Evolutionary conservation across 2,329 filamentous ascomycete genomes (phyloP).

Genomic region (Knufia fluminis): DNA sequence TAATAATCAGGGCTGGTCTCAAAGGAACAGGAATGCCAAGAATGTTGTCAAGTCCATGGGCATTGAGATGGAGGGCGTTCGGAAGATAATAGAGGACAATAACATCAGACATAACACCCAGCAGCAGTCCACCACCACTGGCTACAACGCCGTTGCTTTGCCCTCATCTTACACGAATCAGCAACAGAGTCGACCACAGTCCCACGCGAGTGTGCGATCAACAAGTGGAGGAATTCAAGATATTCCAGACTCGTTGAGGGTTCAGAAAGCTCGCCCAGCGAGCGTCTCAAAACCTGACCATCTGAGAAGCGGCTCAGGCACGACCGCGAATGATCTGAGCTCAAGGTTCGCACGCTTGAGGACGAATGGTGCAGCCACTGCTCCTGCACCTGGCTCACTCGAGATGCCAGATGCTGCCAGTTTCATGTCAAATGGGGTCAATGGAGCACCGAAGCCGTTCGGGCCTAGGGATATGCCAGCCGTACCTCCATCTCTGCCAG

Average conservation of each 20-base stretch:
- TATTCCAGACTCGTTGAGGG: slow-evolving; percentile 15
- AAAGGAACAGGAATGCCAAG: slow-evolving; percentile 39
- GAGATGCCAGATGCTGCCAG: slow-evolving; percentile 18
- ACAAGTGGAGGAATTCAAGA: slow-evolving; percentile 4
- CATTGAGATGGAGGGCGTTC: slow-evolving; percentile 48
- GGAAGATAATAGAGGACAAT: slow-evolving; percentile 52
- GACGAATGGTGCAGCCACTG: neutral
- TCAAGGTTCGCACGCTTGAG: slow-evolving; percentile 19
- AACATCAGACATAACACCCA: slow-evolving; percentile 54
- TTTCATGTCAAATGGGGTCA: slow-evolving; percentile 12
- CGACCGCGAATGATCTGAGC: slow-evolving; percentile 18
- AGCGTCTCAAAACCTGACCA: slow-evolving; percentile 20
- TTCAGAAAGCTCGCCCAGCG: slow-evolving; percentile 17
- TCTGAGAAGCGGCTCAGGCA: slow-evolving; percentile 17
- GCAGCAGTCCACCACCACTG: slow-evolving; percentile 23
- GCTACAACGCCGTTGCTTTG: slow-evolving; percentile 7
- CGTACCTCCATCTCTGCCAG: slow-evolving; percentile 30
- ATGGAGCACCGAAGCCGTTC: slow-evolving; percentile 23
- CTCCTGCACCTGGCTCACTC: slow-evolving; percentile 5
- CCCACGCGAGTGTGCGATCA: slow-evolving; percentile 2
- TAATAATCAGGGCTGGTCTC: slow-evolving; percentile 42
- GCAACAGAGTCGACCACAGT: neutral
- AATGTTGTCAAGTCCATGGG: slow-evolving; percentile 21
- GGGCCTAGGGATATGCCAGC: slow-evolving; percentile 37
- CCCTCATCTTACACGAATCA: neutral